phyloP scores from a whole-genome alignment of 768 basidiomycete genomes.

The Leccinellum rugosiceps region DNA sequence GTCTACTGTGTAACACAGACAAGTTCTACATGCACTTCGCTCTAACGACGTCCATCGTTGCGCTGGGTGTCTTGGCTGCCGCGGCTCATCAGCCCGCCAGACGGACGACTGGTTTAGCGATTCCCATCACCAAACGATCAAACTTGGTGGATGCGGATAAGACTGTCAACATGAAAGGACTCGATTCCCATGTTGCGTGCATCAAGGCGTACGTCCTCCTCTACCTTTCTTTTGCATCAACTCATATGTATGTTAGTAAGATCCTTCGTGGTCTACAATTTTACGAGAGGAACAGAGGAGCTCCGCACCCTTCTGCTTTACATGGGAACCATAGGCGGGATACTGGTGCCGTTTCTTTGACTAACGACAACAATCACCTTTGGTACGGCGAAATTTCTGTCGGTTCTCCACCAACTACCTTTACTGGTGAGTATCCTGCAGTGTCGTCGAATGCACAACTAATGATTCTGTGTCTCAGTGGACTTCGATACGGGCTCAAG shows the following conservation, averaged over 20 bases:
- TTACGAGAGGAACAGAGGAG: constrained; percentile 1
- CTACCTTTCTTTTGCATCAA: neutral
- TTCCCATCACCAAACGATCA: constrained; percentile 12
- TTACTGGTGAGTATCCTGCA: neutral
- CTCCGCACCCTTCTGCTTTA: neutral
- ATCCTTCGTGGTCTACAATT: neutral
- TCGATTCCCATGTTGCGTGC: neutral
- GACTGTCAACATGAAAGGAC: constrained; percentile 1
- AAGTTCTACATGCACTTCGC: neutral
- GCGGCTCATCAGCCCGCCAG: neutral
- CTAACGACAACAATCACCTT: neutral
- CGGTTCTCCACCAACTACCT: neutral
- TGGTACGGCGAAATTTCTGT: constrained; percentile 13
- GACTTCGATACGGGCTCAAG: constrained; percentile 10
- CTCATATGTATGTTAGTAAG: neutral
- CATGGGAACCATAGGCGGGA: neutral
- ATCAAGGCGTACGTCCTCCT: constrained; percentile 6
- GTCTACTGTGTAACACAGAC: no score
- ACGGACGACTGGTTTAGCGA: neutral
- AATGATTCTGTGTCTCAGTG: neutral
- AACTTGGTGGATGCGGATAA: constrained; percentile 2
- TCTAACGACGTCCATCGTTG: neutral
- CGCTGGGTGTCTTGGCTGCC: neutral
- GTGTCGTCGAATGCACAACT: no score
- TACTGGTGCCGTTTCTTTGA: neutral